These are phyloP conservation scores for Apiospora sp. DNA, from an alignment of 2,329 filamentous ascomycete genomes.

Conservation along the genomic window DNA sequence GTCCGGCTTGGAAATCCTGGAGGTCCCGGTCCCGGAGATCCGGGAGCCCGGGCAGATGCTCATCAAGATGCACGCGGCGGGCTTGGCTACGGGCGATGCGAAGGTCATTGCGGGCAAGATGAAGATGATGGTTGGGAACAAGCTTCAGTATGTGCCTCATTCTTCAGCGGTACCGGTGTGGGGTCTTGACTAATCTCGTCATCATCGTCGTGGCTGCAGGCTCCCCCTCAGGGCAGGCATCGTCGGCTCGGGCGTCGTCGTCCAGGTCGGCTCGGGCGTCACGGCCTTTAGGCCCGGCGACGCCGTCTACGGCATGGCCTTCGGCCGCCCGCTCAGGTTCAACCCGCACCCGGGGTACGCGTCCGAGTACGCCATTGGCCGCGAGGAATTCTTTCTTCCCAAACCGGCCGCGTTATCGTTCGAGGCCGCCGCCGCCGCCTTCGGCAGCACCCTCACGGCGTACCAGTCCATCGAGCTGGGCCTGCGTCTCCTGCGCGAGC, in stretches of 20 bases:
- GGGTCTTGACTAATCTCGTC: conserved; percentile 32
- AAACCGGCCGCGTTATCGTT: conserved; percentile 41
- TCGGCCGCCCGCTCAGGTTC: conserved; percentile 48
- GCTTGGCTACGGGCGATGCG: conserved; percentile 47
- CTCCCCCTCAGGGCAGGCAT: conserved; percentile 38
- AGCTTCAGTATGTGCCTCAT: background rate
- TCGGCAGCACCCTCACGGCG: conserved; percentile 50
- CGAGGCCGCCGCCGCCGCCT: conserved; percentile 48
- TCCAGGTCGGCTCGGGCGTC: conserved; percentile 40
- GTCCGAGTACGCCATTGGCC: conserved; percentile 50
- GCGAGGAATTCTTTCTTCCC: conserved; percentile 44
- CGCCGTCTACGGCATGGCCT: conserved; percentile 48
- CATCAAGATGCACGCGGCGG: conserved; percentile 48
- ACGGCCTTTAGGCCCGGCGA: conserved; percentile 42
- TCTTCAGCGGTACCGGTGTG: conserved; percentile 26
- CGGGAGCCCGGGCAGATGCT: conserved; percentile 52
- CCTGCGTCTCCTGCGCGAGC: conserved; percentile 44
- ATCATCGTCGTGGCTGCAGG: conserved; percentile 30
- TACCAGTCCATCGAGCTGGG: conserved; percentile 53
- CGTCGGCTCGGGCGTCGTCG: conserved; percentile 42
- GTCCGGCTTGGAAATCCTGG: conserved; percentile 47
- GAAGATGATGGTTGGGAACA: conserved; percentile 26
- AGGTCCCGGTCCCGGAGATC: conserved; percentile 55
- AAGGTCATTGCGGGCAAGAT: conserved; percentile 39
- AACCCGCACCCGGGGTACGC: conserved; percentile 42